phyloP scores from a whole-genome alignment of 2,329 filamentous ascomycete genomes.

The Ceratocystis smalleyi region DNA sequence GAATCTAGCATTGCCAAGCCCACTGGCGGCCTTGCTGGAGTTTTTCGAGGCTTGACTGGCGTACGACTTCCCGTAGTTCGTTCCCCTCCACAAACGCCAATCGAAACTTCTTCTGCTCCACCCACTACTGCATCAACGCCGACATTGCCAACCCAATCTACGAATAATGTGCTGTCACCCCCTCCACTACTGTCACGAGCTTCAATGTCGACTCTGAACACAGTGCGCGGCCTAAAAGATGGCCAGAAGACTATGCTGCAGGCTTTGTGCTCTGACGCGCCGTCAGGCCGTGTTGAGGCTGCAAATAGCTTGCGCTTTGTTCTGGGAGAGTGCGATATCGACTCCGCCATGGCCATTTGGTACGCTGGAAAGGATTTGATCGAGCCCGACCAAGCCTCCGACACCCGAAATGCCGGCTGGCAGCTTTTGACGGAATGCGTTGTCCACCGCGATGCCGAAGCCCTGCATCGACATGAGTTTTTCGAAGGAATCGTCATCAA shows the following conservation, averaged over 20 bases:
- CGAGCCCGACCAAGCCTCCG: constrained; percentile 36
- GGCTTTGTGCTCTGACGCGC: constrained; percentile 36
- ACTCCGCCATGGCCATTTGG: constrained; percentile 48
- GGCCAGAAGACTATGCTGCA: constrained; percentile 41
- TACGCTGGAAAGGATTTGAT: constrained; percentile 51
- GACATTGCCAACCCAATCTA: background rate
- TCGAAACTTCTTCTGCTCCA: constrained; percentile 24
- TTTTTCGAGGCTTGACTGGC: constrained; percentile 47
- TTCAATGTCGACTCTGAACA: constrained; percentile 21
- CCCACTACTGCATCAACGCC: constrained; percentile 10
- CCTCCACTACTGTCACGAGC: constrained; percentile 16
- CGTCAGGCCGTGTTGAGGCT: constrained; percentile 40
- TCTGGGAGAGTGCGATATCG: constrained; percentile 43
- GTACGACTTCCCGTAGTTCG: constrained; percentile 34
- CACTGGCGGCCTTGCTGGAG: constrained; percentile 42
- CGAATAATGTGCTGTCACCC: constrained; percentile 8
- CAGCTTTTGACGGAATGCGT: constrained; percentile 50
- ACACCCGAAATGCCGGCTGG: constrained; percentile 46
- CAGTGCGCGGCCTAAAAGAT: constrained; percentile 31
- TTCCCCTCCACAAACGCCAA: constrained; percentile 28
- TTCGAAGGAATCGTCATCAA: constrained; percentile 45
- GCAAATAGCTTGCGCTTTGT: constrained; percentile 41
- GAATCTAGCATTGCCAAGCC: constrained; percentile 32
- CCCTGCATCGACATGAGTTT: constrained; percentile 49
- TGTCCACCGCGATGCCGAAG: constrained; percentile 45